Evolutionary conservation across 2,329 filamentous ascomycete species (phyloP).

Genomic region (Colletotrichum euphorbiae): DNA sequence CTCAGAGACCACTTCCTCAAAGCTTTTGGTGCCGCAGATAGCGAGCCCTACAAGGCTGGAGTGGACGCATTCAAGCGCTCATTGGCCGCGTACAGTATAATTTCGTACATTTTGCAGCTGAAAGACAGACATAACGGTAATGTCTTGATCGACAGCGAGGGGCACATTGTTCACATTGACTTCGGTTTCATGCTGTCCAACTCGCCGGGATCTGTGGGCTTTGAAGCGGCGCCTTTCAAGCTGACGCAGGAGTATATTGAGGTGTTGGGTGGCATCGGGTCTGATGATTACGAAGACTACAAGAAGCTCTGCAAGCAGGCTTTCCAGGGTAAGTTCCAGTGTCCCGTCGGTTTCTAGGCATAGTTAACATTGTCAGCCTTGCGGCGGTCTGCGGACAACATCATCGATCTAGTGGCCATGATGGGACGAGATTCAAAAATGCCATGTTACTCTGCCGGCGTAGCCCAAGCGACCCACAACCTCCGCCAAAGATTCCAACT

Average conservation of each 20-base stretch:
- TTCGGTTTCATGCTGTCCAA: slow-evolving; percentile 93
- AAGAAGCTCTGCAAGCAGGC: slow-evolving; percentile 85
- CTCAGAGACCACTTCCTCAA: slow-evolving; percentile 86
- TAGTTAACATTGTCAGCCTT: slow-evolving; percentile 63
- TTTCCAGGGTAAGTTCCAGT: slow-evolving; percentile 74
- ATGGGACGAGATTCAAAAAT: slow-evolving; percentile 88
- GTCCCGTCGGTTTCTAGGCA: neutral
- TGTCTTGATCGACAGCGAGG: slow-evolving; percentile 85
- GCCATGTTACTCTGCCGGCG: slow-evolving; percentile 83
- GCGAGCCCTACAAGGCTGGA: slow-evolving; percentile 76
- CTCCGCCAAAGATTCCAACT: slow-evolving; percentile 82
- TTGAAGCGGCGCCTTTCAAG: slow-evolving; percentile 89
- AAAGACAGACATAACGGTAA: slow-evolving; percentile 91
- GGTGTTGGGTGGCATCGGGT: slow-evolving; percentile 79
- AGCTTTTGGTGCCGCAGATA: slow-evolving; percentile 78
- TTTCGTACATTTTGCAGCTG: slow-evolving; percentile 84
- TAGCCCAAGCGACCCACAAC: slow-evolving; percentile 75
- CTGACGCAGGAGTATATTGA: slow-evolving; percentile 88
- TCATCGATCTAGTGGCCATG: slow-evolving; percentile 84
- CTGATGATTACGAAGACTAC: slow-evolving; percentile 78
- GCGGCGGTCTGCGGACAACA: slow-evolving; percentile 80
- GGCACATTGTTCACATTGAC: slow-evolving; percentile 89
- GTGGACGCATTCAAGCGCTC: slow-evolving; percentile 84
- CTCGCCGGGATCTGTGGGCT: slow-evolving; percentile 84
- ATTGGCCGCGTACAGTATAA: slow-evolving; percentile 87